Conservation (phyloP, 2,329 filamentous ascomycete genomes). For the Ophiostoma tasmaniense region DNA sequence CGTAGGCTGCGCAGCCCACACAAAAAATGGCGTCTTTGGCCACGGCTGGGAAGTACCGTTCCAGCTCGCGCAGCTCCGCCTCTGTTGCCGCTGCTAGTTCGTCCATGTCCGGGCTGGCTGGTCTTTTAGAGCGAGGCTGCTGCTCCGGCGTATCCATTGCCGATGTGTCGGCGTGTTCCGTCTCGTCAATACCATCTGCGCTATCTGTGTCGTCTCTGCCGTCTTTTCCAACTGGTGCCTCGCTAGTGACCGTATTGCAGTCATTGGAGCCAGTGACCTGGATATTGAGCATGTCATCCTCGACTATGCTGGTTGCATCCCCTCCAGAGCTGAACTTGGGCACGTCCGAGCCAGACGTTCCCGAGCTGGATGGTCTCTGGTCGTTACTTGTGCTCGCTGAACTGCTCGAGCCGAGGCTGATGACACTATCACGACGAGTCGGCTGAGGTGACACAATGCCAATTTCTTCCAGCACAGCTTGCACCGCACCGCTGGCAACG, state of each 20-base stretch:
- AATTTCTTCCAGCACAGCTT: not conserved
- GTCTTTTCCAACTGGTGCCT: not conserved
- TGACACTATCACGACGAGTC: not conserved
- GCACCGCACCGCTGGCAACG: not conserved
- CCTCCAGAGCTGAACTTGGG: not conserved
- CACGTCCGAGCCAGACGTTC: not conserved
- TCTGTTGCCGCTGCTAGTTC: not conserved
- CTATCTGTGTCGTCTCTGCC: not conserved
- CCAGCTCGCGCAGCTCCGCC: constrained; percentile 27
- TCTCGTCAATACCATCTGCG: not conserved
- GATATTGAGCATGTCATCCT: not conserved
- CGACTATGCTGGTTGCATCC: not conserved
- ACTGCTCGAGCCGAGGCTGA: not conserved
- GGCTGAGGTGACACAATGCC: not conserved
- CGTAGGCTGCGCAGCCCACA: constrained; percentile 41
- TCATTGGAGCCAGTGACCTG: not conserved
- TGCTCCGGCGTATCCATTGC: not conserved
- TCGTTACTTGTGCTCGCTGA: not conserved
- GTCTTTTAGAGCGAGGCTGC: not conserved
- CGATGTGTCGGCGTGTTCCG: not conserved
- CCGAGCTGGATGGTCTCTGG: not conserved
- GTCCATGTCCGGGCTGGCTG: not conserved
- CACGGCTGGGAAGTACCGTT: constrained; percentile 45
- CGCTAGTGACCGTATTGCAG: not conserved
- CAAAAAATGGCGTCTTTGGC: constrained; percentile 38